Conservation (phyloP, 805 yeast genomes). For the Spathaspora girioi region DNA sequence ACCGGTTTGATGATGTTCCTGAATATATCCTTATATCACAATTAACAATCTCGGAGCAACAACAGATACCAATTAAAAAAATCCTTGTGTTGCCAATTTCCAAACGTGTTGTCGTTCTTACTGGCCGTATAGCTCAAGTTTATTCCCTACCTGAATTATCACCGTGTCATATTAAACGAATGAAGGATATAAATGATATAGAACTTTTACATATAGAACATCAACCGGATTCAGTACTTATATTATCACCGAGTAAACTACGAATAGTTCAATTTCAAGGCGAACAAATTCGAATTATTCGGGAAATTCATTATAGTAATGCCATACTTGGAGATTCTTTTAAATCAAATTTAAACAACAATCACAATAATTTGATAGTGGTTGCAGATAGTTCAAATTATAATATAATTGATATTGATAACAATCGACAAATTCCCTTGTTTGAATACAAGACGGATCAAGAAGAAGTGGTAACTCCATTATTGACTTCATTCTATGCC, state of each 20-base stretch:
- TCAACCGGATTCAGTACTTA: conserved; percentile 24
- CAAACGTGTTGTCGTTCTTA: conserved; percentile 20
- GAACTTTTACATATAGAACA: conserved; percentile 16
- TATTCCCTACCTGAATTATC: conserved; percentile 36
- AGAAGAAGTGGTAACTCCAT: conserved; percentile 15
- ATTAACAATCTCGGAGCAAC: conserved; percentile 9
- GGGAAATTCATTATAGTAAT: conserved; percentile 28
- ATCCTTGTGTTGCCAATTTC: conserved; percentile 23
- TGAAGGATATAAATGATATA: conserved; percentile 32
- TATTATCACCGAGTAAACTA: conserved; percentile 25
- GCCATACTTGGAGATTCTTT: conserved; percentile 25
- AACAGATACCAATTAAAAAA: conserved; percentile 14
- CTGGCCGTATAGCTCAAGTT: conserved; percentile 22
- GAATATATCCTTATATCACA: conserved; percentile 27
- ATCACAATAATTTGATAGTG: conserved; percentile 20
- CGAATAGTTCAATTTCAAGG: conserved; percentile 26
- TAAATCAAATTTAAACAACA: conserved; percentile 19
- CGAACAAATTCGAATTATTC: conserved; percentile 26
- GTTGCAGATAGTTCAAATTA: conserved; percentile 31
- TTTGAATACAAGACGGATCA: conserved; percentile 24
- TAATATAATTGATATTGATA: conserved; percentile 34
- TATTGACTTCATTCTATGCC: conserved; percentile 18
- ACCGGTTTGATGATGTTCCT: conserved; percentile 37
- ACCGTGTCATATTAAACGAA: conserved; percentile 33
- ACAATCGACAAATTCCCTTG: conserved; percentile 28